Base-by-base conservation (phyloP, 352 stramenopile species). In the Phytophthora macrochlamydospora region DNA sequence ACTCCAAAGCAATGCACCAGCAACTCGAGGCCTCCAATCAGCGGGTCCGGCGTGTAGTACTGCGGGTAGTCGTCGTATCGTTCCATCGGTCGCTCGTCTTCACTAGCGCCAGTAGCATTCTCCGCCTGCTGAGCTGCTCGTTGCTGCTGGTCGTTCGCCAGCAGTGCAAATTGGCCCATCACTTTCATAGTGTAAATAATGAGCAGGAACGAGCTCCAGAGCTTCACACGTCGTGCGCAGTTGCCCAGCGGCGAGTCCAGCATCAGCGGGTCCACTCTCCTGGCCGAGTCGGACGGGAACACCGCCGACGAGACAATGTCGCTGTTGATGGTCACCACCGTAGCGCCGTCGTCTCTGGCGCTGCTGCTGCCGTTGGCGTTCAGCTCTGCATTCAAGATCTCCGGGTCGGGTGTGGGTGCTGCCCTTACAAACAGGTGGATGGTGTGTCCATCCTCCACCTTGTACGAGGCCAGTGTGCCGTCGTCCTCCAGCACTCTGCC, bases 111-210 rank as follows among this genome's bases (percentile, higher is more conserved):
- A 69, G 65, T 56, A 24, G 24, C 69, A 35, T 69, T 75, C 33
- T 67, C 66, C 54, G 59, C 66, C 18, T 75, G 60, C 43, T 79
- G 60, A 2, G 77, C 68, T 6, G 62, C 73, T 18, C 81, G 79
- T 38, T 85, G 75, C 31, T 92, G 84, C 57, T 94, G 86, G 42
- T 93, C 83, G 62, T 94, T 93, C 4, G 88, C 86, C 9, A 95
- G 71, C 45, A 94, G 56, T 42, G 88, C 88, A 65, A 94, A 93
- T 49, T 94, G 85, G 2, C 86, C 85, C 82, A 95, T 93, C 31
- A 94, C 84, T 59, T 95, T 95, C 88, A 95, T 95, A 3, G 88
- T 94, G 77, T 95, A 93, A 51, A 95, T 94, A 57, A 95, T 94
- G 30, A 95, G 59, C 51, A 95, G 61, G 54, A 95, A 94, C 9